Conservation (phyloP, 805 yeast species). For the Tetrapisispora arboricola region DNA sequence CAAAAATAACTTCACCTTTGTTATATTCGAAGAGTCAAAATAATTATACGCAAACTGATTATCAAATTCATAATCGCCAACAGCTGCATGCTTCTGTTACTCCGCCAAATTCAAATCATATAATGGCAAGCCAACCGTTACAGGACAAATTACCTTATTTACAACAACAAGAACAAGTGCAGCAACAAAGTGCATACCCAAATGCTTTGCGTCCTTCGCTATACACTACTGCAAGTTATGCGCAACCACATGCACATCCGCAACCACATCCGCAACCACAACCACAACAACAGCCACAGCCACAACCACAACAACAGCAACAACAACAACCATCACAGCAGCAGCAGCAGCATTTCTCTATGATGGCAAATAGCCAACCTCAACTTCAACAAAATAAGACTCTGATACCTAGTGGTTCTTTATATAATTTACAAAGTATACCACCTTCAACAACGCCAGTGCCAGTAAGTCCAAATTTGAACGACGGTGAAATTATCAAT, state of each 20-base stretch:
- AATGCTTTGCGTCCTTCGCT: not conserved
- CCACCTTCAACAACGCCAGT: not conserved
- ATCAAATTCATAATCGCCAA: not conserved
- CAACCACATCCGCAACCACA: slow-evolving; percentile 1
- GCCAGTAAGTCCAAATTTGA: not conserved
- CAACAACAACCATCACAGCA: not conserved
- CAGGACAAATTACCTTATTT: not conserved
- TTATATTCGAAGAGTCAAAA: not conserved
- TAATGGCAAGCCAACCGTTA: not conserved
- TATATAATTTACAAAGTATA: not conserved
- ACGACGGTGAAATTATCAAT: slow-evolving; percentile 14
- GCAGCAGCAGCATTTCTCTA: not conserved
- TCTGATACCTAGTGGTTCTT: not conserved
- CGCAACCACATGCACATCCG: not conserved
- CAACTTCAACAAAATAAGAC: not conserved
- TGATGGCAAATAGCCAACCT: not conserved
- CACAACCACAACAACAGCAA: not conserved
- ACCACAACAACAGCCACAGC: too few species aligned
- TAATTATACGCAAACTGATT: not conserved
- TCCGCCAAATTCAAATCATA: not conserved
- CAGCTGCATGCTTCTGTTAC: not conserved
- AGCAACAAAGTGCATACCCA: not conserved
- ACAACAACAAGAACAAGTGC: not conserved
- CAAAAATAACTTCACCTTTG: not conserved
- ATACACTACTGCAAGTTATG: not conserved